Evolutionary conservation across 1,284 basidiomycete species (phyloP).

Genomic region (Trametes hirsuta): DNA sequence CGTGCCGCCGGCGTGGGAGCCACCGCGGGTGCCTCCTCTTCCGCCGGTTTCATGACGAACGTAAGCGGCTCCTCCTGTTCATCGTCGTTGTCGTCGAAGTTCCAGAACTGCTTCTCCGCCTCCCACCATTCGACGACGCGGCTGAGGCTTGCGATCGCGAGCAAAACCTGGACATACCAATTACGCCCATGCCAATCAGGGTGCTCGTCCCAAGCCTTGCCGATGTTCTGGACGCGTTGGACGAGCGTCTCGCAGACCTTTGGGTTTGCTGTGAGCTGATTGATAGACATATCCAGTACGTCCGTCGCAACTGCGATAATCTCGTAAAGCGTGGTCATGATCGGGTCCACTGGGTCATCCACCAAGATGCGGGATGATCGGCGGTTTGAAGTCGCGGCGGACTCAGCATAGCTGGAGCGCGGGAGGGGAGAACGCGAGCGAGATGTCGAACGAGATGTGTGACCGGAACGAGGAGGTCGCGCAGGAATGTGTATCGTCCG

Average conservation of each 20-base stretch:
- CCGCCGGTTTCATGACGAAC: conserved; percentile 86
- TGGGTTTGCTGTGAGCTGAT: conserved; percentile 83
- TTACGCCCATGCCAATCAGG: conserved; percentile 97
- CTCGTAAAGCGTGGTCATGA: conserved; percentile 90
- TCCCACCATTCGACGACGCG: conserved; percentile 99
- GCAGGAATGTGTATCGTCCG: conserved; percentile 79
- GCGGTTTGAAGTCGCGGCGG: conserved; percentile 55
- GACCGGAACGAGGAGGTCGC: conserved; percentile 68
- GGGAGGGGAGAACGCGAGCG: conserved; percentile 95
- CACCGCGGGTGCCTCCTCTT: conserved; percentile 49
- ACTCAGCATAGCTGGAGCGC: conserved; percentile 68
- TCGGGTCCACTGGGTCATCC: conserved; percentile 85
- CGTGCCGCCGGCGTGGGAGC: conserved; percentile 46
- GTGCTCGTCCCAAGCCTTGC: conserved; percentile 95
- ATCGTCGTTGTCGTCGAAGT: conserved; percentile 93
- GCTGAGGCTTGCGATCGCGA: conserved; percentile 95
- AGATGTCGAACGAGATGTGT: conserved; percentile 94
- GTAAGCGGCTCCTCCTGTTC: conserved; percentile 88
- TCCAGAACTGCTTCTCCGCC: conserved; percentile 99
- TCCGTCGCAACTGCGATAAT: conserved; percentile 96
- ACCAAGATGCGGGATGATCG: conserved; percentile 75
- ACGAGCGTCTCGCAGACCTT: conserved; percentile 89
- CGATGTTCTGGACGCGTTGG: conserved; percentile 88
- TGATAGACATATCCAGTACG: conserved; percentile 87
- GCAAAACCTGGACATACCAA: conserved; percentile 97